phyloP scores from a whole-genome alignment of 1,284 basidiomycete species.

The Puccinia hordei region DNA sequence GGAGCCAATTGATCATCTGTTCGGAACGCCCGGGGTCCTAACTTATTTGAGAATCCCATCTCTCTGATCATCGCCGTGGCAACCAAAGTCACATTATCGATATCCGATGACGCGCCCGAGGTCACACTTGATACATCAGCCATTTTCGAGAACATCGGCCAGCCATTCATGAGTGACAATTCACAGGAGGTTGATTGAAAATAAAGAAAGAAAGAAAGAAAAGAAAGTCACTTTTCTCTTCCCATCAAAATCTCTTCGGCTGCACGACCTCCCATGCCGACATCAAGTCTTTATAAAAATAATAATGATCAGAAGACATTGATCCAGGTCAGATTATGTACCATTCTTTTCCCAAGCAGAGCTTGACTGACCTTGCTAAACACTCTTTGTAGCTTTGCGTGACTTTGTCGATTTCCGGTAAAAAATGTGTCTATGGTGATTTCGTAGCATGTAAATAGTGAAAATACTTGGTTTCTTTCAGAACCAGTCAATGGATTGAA shows the following conservation, averaged over 20 bases:
- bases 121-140: constrained; percentile 52
- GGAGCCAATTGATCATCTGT: constrained; percentile 53
- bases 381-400: constrained; percentile 54
- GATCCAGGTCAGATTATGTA: constrained; percentile 61
- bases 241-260: constrained; percentile 92
- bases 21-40: constrained; percentile 54
- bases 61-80: constrained; percentile 86
- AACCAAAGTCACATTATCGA: constrained; percentile 74
- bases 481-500: constrained; percentile 3
- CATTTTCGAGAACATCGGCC: neutral
- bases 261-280: constrained; percentile 86
- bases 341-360: constrained; percentile 52
- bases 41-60: constrained; percentile 73
- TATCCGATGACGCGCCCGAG: constrained; percentile 85
- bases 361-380: constrained; percentile 31
- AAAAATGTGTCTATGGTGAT: constrained; percentile 67
- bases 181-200: neutral
- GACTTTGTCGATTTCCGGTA: constrained; percentile 76
- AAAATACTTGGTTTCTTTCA: neutral
- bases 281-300: constrained; percentile 68
- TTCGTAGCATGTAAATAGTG: too few species aligned
- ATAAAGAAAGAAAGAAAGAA: neutral
- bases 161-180: neutral
- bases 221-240: constrained; percentile 72
- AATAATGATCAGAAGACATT: constrained; percentile 59